phyloP scores from a whole-genome alignment of 805 yeast genomes.

The Yarrowia deformans region DNA sequence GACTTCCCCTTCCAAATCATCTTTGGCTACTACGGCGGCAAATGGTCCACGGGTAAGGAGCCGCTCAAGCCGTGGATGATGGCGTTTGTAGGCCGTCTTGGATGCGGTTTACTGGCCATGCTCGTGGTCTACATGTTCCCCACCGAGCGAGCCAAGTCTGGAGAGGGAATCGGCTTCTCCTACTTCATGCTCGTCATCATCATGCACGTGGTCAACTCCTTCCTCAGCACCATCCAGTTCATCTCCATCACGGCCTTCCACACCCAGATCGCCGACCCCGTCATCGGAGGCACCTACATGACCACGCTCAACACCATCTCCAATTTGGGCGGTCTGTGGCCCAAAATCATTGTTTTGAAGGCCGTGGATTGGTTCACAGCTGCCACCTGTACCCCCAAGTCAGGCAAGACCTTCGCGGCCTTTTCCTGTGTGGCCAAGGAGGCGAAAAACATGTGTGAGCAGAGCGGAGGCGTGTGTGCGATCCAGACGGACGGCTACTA shows the following conservation, averaged over 20 bases:
- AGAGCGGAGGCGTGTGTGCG: constrained; percentile 62
- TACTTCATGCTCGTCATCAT: constrained; percentile 77
- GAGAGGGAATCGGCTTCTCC: constrained; percentile 55
- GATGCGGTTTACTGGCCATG: constrained; percentile 80
- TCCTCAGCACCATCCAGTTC: constrained; percentile 94
- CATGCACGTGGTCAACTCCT: constrained; percentile 85
- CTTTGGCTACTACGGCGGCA: constrained; percentile 94
- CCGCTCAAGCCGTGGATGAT: constrained; percentile 87
- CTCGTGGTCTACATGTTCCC: constrained; percentile 78
- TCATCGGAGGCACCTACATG: constrained; percentile 98
- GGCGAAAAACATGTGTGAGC: constrained; percentile 59
- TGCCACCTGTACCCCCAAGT: constrained; percentile 60
- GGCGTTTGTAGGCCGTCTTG: constrained; percentile 82
- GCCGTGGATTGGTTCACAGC: constrained; percentile 81
- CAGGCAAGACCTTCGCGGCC: constrained; percentile 43
- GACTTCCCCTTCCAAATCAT: constrained; percentile 96
- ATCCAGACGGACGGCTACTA: constrained; percentile 82
- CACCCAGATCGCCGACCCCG: constrained; percentile 93
- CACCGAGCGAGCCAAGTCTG: constrained; percentile 47
- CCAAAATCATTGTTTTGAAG: constrained; percentile 76
- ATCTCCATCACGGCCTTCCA: constrained; percentile 95
- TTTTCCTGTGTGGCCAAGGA: constrained; percentile 52
- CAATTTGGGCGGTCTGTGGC: constrained; percentile 98
- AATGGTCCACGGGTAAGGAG: constrained; percentile 79
- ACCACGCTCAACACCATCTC: constrained; percentile 90